A percentile compares a stretch with the other conserved stretches of the same genome.
phyloP scores from a whole-genome alignment of 2,329 filamentous ascomycete genomes.

The Ilyonectria robusta region DNA sequence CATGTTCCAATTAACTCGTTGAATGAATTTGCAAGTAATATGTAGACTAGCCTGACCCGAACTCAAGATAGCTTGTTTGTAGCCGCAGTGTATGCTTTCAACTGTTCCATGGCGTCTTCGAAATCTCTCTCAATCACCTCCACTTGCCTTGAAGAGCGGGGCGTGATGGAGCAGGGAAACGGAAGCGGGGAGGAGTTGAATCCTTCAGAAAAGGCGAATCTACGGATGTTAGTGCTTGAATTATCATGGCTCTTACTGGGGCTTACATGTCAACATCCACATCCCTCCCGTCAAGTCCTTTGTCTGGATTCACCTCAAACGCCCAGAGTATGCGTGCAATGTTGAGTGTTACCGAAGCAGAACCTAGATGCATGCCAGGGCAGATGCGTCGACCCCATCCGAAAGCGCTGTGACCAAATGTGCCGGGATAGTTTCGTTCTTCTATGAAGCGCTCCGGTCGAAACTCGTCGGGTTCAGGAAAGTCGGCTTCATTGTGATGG shows the following conservation, averaged over 20 bases:
- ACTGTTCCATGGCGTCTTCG: conserved; percentile 39
- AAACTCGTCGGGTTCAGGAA: conserved; percentile 58
- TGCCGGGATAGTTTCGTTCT: conserved; percentile 54
- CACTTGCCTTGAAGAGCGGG: conserved; percentile 51
- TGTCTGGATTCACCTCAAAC: conserved; percentile 57
- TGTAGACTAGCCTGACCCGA: too few species aligned
- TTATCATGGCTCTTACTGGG: not conserved
- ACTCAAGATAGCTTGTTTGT: conserved; percentile 40
- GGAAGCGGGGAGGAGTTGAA: conserved; percentile 60
- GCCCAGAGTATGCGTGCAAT: conserved; percentile 68
- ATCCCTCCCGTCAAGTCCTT: conserved; percentile 47
- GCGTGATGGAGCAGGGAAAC: conserved; percentile 57
- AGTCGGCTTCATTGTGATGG: conserved; percentile 58
- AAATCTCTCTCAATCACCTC: conserved; percentile 53
- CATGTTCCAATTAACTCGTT: not conserved
- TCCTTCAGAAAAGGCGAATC: conserved; percentile 58
- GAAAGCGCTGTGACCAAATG: conserved; percentile 56
- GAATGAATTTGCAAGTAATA: too few species aligned
- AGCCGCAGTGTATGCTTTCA: conserved; percentile 47
- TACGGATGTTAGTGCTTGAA: conserved; percentile 21
- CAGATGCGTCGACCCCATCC: conserved; percentile 59
- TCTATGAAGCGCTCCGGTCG: conserved; percentile 54
- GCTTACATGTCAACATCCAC: conserved; percentile 58
- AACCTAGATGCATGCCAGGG: conserved; percentile 64
- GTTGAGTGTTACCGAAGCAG: conserved; percentile 62